Evolutionary conservation across 345 rosid genomes (phyloP).

Genomic region (Camelina neglecta): DNA sequence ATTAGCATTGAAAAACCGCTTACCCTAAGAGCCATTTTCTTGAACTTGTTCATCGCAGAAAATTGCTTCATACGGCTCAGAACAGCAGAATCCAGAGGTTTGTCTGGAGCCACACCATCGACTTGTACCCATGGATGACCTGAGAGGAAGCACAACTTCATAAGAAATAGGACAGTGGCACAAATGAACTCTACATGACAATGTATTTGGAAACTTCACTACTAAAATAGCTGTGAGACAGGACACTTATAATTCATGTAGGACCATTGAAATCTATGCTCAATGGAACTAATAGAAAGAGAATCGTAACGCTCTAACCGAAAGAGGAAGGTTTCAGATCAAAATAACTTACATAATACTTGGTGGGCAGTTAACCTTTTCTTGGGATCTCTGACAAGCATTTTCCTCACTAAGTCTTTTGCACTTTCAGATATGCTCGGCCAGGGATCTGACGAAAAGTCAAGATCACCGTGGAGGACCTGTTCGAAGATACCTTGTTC

Average conservation of each 20-base stretch:
- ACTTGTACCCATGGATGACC: constrained; percentile 95
- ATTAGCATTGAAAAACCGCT: constrained; percentile 31
- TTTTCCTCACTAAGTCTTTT: constrained; percentile 79
- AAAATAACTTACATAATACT: constrained; percentile 73
- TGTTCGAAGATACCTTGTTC: constrained; percentile 90
- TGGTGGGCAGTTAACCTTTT: constrained; percentile 77
- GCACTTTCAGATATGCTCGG: constrained; percentile 87
- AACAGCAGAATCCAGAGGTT: constrained; percentile 89
- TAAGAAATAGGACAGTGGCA: constrained; percentile 5
- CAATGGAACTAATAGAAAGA: neutral
- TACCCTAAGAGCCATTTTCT: constrained; percentile 85
- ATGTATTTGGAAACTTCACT: neutral
- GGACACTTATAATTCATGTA: neutral
- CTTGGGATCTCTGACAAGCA: constrained; percentile 84
- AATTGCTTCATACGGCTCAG: constrained; percentile 84
- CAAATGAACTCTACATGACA: constrained; percentile 21
- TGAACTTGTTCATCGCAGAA: constrained; percentile 92
- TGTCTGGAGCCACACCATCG: constrained; percentile 86
- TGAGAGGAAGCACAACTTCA: constrained; percentile 40
- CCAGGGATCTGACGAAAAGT: constrained; percentile 87
- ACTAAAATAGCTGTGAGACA: constrained; percentile 1
- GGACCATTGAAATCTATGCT: constrained; percentile 18
- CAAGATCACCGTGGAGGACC: constrained; percentile 85
- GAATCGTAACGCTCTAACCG: neutral
- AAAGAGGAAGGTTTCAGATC: neutral